phyloP scores from a whole-genome alignment of 2,329 filamentous ascomycete species.

The Stagonosporopsis tanaceti region DNA sequence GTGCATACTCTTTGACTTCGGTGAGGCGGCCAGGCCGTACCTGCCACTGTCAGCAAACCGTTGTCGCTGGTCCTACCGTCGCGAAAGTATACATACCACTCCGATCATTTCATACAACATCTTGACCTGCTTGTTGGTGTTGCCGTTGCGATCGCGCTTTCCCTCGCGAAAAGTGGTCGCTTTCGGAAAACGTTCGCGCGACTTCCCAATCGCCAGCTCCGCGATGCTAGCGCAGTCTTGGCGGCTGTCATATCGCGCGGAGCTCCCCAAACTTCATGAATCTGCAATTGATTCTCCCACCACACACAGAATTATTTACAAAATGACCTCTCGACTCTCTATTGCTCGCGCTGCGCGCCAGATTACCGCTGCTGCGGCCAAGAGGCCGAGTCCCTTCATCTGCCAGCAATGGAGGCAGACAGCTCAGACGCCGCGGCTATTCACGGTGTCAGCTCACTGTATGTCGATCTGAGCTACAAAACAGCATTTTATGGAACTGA shows the following conservation, averaged over 20 bases:
- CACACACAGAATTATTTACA: conserved; percentile 18
- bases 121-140: conserved; percentile 25
- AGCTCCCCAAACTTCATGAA: conserved; percentile 13
- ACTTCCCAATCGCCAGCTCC: conserved; percentile 19
- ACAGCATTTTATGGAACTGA: conserved; percentile 28
- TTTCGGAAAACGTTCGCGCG: conserved; percentile 32
- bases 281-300: conserved; percentile 21
- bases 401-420: conserved; percentile 39
- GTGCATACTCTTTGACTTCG: conserved; percentile 89
- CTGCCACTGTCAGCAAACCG: conserved; percentile 57
- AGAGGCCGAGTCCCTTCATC: conserved; percentile 32
- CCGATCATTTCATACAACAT: conserved; percentile 99
- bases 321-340: conserved; percentile 48
- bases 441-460: conserved; percentile 50
- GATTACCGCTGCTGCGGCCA: conserved; percentile 40
- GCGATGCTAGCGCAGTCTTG: conserved; percentile 16
- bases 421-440: conserved; percentile 44
- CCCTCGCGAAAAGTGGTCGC: conserved; percentile 27
- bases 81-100: conserved; percentile 70
- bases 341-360: conserved; percentile 46
- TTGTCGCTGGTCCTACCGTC: neutral
- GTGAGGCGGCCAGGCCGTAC: conserved; percentile 88
- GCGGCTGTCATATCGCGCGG: conserved; percentile 11
- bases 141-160: conserved; percentile 16
- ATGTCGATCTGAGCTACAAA: conserved; percentile 18